Evolutionary conservation across 2,329 filamentous ascomycete genomes (phyloP), one percentile per base, ranked within the genome.

Genomic region (Xylaria sp.): DNA sequence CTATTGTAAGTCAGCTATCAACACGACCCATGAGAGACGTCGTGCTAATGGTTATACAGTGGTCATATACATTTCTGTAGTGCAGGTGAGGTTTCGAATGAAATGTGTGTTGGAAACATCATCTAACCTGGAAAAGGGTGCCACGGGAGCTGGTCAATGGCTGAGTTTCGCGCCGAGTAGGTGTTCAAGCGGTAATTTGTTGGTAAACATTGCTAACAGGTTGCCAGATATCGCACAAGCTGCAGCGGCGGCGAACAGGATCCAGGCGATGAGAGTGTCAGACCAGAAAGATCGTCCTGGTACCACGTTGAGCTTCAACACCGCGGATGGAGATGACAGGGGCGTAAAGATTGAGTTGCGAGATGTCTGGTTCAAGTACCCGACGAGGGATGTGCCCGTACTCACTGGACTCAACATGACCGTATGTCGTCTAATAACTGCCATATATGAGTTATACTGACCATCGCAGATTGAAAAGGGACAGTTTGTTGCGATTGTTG

Each of bases 401-500:
- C 84, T 87, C 68, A 79, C 76, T 48, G 80, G 81, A 1, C 72
- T 91, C 57, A 85, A 80, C 67, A 76, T 92, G 63, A 83, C 78
- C 39, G 69, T 72, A 66, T 64, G 67, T 16, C 11, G 18, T 4
- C 5, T 49, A 18, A 39, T 30, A 47, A 51, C 16, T 49, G 13
- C 37, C 8, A 30, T 30, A 30, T 23, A 8, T 1, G 9, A 50
- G 39, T 11, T 48, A 10, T 50, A 18, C 16, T 58, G 35, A 55
- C 39, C 1, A 11, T 57, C 18, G 23, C 47, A 72, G 30, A 83
- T 91, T 57, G 77, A 85, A 63, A 84, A 83, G 62, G 87, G 87
- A 1, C 84, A 89, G 69, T 90, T 89, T 68, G 85, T 83, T 1
- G 88, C 86, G 1, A 78, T 91, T 1, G 87, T 91, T 5, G 88